Evolutionary conservation across 352 stramenopile genomes (phyloP), one percentile per base, ranked within the genome.

Genomic region (Phytophthora agathidicida): DNA sequence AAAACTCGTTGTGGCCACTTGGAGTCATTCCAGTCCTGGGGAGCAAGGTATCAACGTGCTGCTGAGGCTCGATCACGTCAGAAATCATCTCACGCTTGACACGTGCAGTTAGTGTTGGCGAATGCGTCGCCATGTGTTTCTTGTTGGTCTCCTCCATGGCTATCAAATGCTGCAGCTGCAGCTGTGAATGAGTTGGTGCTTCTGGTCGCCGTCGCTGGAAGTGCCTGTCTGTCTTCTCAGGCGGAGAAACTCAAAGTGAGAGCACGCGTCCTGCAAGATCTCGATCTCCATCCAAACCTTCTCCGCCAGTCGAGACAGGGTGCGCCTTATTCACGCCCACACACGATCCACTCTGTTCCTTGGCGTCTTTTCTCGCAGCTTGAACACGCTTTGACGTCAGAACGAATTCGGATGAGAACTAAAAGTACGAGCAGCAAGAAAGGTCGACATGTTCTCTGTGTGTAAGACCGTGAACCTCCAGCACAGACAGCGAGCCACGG

Each of bases 191-290:
- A n/a, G n/a, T n/a, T n/a, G n/a, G n/a, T n/a, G n/a, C n/a, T n/a
- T n/a, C n/a, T n/a, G n/a, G n/a, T n/a, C 31, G 8, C 20, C 27
- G 26, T 45, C 13, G 17, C 35, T 46, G n/a, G 23, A n/a, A n/a
- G n/a, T n/a, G n/a, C n/a, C n/a, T n/a, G 16, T 56, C 45, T 71
- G 60, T 71, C 16, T 51, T 60, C 41, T 75, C 30, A 49, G 30
- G 41, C 16, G 41, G 45, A 42, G 45, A 72, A 75, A 56, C 20
- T 44, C 13, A 63, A 56, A 75, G 45, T 75, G 66, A 72, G 66
- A 57, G 36, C 49, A 33, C 36, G 50, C 22, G 16, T 41, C 31
- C 52, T 23, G 30, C 42, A 60, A 45, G 38, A 8, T 20, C 20
- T 22, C 11, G 8, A 3, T 11, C 54, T 54, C 35, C 41, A 58